Conservation (phyloP, 2,329 filamentous ascomycete species). For the Cercospora brassicicola region DNA sequence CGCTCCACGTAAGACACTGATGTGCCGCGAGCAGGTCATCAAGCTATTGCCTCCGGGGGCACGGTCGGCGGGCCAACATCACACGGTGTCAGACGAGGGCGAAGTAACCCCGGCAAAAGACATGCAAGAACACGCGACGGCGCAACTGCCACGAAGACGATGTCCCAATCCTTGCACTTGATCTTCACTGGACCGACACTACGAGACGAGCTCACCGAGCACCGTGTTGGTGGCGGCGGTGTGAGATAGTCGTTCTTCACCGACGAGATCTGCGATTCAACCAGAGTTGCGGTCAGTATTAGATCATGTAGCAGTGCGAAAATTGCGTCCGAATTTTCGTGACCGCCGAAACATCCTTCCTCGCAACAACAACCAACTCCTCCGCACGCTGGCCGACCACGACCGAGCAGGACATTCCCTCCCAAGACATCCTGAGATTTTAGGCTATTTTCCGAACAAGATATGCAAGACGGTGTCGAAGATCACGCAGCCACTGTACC, state of each 20-base stretch:
- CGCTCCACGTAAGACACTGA: conserved; percentile 2
- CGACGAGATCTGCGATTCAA: neutral
- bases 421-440: neutral
- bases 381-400: neutral
- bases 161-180: neutral
- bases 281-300: neutral
- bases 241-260: neutral
- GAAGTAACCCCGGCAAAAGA: neutral
- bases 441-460: neutral
- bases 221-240: neutral
- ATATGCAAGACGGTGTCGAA: neutral
- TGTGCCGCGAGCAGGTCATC: neutral
- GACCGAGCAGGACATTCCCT: neutral
- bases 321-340: neutral
- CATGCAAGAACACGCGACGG: neutral
- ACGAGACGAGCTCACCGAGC: neutral
- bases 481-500: neutral
- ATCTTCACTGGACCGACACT: neutral
- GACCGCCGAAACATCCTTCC: neutral
- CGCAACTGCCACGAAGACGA: neutral
- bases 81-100: neutral
- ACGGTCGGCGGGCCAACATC: neutral
- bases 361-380: neutral
- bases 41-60: neutral
- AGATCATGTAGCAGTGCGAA: neutral